A percentile compares a stretch with the other conserved stretches of the same genome.
Evolutionary conservation across 2,329 filamentous ascomycete species (phyloP).

Genomic region (Fusarium sp.): DNA sequence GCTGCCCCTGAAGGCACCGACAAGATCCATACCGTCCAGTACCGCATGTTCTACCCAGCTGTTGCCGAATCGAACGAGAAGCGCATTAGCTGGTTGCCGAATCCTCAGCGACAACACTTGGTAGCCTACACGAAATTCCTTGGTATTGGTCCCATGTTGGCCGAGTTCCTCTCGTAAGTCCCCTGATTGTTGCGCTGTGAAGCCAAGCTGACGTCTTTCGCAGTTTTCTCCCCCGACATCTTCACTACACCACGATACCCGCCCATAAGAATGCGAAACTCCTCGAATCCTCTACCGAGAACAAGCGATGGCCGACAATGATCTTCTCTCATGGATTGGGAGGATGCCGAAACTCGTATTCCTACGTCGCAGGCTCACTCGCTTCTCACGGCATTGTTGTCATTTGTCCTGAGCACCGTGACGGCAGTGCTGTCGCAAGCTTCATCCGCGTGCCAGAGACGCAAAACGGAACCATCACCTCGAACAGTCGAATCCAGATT

Average conservation of each 20-base stretch:
- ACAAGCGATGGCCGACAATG: conserved; percentile 80
- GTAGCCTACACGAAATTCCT: conserved; percentile 83
- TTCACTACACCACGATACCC: conserved; percentile 81
- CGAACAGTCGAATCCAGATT: conserved; percentile 52
- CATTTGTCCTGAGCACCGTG: conserved; percentile 84
- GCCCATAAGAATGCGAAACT: conserved; percentile 78
- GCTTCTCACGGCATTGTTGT: conserved; percentile 87
- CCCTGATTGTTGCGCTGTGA: too few species aligned
- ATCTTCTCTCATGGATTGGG: conserved; percentile 90
- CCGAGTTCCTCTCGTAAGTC: conserved; percentile 71
- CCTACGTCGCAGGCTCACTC: conserved; percentile 82
- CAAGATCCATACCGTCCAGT: conserved; percentile 79
- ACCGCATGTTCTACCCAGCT: conserved; percentile 86
- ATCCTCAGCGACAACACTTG: conserved; percentile 80
- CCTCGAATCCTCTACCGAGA: conserved; percentile 61
- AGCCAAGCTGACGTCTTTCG: conserved; percentile 3
- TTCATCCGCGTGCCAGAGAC: conserved; percentile 74
- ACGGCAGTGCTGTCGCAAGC: conserved; percentile 82
- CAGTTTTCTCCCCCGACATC: conserved; percentile 76
- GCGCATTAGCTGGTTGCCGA: conserved; percentile 80
- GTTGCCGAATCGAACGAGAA: conserved; percentile 65
- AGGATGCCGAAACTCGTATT: conserved; percentile 86
- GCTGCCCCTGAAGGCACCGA: conserved; percentile 66
- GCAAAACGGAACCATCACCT: conserved; percentile 52
- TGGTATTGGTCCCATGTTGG: conserved; percentile 71